Base-by-base conservation (phyloP, 352 stramenopile genomes). In the Halophytophthora batemanensis region DNA sequence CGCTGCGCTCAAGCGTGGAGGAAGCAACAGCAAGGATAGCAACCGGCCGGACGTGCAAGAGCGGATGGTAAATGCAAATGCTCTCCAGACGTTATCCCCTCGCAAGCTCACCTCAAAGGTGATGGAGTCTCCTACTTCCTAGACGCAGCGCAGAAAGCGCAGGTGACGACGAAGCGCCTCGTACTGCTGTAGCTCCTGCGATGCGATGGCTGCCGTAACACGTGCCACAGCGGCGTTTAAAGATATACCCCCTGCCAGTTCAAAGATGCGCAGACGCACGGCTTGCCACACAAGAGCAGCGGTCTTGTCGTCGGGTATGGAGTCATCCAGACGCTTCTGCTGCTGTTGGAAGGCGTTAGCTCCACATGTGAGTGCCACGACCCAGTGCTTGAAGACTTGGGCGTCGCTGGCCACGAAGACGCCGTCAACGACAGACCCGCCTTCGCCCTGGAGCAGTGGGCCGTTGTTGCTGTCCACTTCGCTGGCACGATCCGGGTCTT, bases 191-290 rank as follows among this genome's bases (percentile, higher is more conserved):
- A 45, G 40, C 19, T 67, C 59, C 7, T 56, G 38, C 1, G 38
- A 11, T 15, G 53, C 33, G 25, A 71, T 42, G 2, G 33, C 23
- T 8, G 39, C 15, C 6, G 15, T 43, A 17, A 76, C 58, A 6
- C 41, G 28, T 0, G 33, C 28, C 10, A 71, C 35, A 12, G 67
- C 67, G 29, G 57, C n/a, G 1, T 35, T 8, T 2, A 78, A 47
- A 2, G 50, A 5, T 6, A 65, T 42, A 0, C 52, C 25, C 8
- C 46, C 17, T 3, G 61, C 45, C 19, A 78, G 46, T 40, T 81
- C 73, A n/a, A 79, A 77, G 36, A 76, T 66, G 22, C 70, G 66
- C 29, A 81, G 55, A 13, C 73, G 55, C 15, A 61, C 61, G 21
- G 53, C 73, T 23, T 82, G 72, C 72, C 72, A 82, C 12, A 79